Evolutionary conservation across 345 rosid genomes (phyloP).

Genomic region (Syzygium oleosum): DNA sequence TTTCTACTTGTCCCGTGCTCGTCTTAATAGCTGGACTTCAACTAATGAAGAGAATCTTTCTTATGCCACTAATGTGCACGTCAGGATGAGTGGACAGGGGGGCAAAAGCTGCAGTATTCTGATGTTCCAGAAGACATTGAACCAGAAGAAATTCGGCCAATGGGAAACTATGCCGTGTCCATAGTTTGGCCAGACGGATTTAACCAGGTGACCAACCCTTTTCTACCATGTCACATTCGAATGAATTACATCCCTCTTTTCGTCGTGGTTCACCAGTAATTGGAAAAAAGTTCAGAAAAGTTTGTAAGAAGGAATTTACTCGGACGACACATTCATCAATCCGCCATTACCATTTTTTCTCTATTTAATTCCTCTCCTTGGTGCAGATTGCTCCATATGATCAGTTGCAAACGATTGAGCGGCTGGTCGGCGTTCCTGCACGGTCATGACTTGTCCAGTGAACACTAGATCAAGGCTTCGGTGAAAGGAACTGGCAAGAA

Average conservation of each 20-base stretch:
- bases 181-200: constrained; percentile 98
- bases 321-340: not conserved
- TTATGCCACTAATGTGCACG: not conserved
- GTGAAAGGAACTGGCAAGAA: not conserved
- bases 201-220: constrained; percentile 43
- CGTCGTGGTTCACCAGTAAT: not conserved
- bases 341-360: not conserved
- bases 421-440: constrained; percentile 52
- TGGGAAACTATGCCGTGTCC: constrained; percentile 97
- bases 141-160: constrained; percentile 83
- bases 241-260: not conserved
- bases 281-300: not conserved
- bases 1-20: not conserved
- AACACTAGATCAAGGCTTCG: not conserved
- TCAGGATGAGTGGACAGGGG: constrained; percentile 95
- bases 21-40: not conserved
- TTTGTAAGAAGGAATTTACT: not conserved
- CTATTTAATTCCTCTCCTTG: not conserved
- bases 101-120: constrained; percentile 64
- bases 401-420: constrained; percentile 72
- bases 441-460: not conserved
- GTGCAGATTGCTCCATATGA: constrained; percentile 96
- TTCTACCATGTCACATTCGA: fast-evolving
- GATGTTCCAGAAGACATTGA: constrained; percentile 81
- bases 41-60: not conserved